Base-by-base conservation (phyloP, 2,329 filamentous ascomycete species). In the Colletotrichum magnum region DNA sequence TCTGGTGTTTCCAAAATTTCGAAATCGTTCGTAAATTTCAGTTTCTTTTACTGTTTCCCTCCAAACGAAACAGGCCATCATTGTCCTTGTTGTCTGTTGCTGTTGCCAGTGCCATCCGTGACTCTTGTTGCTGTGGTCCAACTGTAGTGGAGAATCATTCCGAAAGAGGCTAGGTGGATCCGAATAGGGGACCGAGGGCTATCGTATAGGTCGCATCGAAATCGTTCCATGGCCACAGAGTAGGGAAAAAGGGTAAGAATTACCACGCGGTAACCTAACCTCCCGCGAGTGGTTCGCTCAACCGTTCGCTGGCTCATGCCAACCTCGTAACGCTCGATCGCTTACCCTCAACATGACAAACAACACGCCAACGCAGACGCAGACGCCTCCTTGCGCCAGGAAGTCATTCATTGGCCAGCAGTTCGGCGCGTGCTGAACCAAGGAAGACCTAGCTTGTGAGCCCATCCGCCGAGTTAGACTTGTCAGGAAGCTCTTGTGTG, bases 321-420 rank as follows among this genome's bases (percentile, higher is more conserved):
- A 50, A 59, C 24, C 41, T 39, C 18, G 32, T 9, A 36, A 24
- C 21, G 21, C 21, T 24, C 32, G 32, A 7, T 36, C 32, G 32
- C 32, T 36, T 9, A 10, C 32, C 10, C 9, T 36, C 66, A 59
- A 58, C 50, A 65, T 69, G 66, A 69, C 54, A 65, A 59, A 43
- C 41, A 52, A 58, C n/a, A 52, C 50, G 60, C 28, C 60, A 18
- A 59, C 50, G 39, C 43, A 45, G 51, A 59, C 50, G 39, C 43
- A 45, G 51, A 50, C 43, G 64, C 60, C 43, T 66, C 39, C 41
- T 48, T 59, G 61, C n/a, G 60, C 21, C 43, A 53, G 53, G 53
- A 28, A 41, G 59, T 62, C 59, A 64, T 12, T 58, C 65, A 58
- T 68, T 68, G 60, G 60, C 53, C 39, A 53, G 15, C 45, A 36